These are phyloP conservation scores for Pseudocercospora macadamiae DNA, from an alignment of 2,329 filamentous ascomycete species.

Conservation along the genomic window DNA sequence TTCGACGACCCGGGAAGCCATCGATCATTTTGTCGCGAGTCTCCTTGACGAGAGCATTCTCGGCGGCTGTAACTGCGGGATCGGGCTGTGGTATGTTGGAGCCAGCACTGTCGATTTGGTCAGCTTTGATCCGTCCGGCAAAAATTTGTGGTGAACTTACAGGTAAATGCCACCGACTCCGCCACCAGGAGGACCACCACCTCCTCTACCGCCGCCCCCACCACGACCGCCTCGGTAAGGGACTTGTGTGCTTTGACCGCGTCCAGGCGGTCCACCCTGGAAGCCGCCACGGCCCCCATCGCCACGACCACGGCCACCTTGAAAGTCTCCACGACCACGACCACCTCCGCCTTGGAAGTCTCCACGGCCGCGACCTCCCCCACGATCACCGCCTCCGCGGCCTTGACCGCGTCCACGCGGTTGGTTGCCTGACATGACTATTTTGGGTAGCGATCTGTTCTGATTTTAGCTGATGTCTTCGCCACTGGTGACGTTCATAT, in stretches of 20 bases:
- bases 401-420: conserved; percentile 22
- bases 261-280: conserved; percentile 24
- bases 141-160: conserved; percentile 21
- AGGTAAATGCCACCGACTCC: conserved; percentile 28
- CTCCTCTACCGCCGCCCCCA: conserved; percentile 15
- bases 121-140: not conserved
- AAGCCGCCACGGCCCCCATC: conserved; percentile 30
- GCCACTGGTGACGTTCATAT: too few species aligned
- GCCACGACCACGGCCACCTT: conserved; percentile 19
- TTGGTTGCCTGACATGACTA: conserved; percentile 27
- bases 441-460: conserved; percentile 1
- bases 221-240: conserved; percentile 27
- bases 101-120: conserved; percentile 27
- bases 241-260: conserved; percentile 18
- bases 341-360: conserved; percentile 15
- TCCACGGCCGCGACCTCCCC: conserved; percentile 14
- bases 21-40: conserved; percentile 34
- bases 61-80: conserved; percentile 27
- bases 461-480: too few species aligned
- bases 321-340: conserved; percentile 15
- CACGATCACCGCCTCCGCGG: conserved; percentile 19
- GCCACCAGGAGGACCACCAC: conserved; percentile 11
- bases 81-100: conserved; percentile 29
- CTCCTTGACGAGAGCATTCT: conserved; percentile 29
- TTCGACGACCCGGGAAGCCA: conserved; percentile 39